These are phyloP conservation scores for Ceratobasidium sp. DNA, from an alignment of 1,284 basidiomycete species.

Conservation along the genomic window DNA sequence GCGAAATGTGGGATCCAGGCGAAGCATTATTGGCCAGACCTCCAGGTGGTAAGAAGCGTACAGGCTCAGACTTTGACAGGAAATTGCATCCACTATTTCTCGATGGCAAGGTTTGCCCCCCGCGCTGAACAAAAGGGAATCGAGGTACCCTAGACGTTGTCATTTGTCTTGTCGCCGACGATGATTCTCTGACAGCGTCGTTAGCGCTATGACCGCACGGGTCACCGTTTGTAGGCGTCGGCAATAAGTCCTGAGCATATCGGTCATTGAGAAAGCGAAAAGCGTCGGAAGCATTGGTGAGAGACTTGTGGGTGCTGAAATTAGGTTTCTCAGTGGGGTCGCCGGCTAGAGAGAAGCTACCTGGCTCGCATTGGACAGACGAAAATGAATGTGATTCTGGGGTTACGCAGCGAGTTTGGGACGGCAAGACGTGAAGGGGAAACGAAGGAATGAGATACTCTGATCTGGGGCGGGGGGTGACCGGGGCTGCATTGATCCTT, in stretches of 20 bases:
- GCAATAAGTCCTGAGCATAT: constrained; percentile 30
- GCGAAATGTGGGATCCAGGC: constrained; percentile 26
- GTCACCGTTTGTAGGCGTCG: constrained; percentile 15
- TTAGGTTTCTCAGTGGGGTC: constrained; percentile 33
- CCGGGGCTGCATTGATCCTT: constrained; percentile 31
- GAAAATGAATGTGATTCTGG: constrained; percentile 39
- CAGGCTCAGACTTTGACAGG: neutral
- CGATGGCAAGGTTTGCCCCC: constrained; percentile 27
- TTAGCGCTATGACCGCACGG: constrained; percentile 35
- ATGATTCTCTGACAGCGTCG: constrained; percentile 38
- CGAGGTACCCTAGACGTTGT: constrained; percentile 18
- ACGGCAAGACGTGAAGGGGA: constrained; percentile 28
- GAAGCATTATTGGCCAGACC: neutral
- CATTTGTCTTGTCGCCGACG: neutral
- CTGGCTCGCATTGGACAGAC: constrained; percentile 35
- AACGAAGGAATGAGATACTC: constrained; percentile 32
- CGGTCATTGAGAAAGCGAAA: constrained; percentile 36
- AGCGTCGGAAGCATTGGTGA: constrained; percentile 36
- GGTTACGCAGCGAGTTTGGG: constrained; percentile 21
- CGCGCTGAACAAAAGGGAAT: constrained; percentile 34
- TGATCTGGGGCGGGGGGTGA: constrained; percentile 33
- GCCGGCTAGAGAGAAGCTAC: constrained; percentile 35
- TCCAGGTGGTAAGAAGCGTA: constrained; percentile 13
- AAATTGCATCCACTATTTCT: constrained; percentile 19
- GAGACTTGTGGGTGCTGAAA: constrained; percentile 37